Conservation (phyloP, 2,329 filamentous ascomycete species). For the Sporothrix pallida region DNA sequence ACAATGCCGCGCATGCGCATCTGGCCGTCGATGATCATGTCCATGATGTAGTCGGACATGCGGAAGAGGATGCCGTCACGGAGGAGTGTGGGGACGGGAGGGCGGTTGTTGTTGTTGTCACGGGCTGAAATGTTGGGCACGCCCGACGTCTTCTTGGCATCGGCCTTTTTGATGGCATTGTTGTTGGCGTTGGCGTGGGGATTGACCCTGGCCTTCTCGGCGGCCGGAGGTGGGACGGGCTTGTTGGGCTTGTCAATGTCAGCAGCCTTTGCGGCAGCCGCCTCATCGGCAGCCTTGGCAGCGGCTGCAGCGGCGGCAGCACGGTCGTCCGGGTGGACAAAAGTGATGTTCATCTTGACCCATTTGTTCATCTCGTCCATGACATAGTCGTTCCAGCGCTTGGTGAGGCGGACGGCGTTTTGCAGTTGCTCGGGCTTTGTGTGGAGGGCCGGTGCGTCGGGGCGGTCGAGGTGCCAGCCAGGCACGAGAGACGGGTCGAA, state of each 20-base stretch:
- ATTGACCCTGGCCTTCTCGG: neutral
- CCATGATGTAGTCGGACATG: conserved; percentile 52
- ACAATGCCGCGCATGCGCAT: conserved; percentile 43
- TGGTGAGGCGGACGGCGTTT: conserved; percentile 58
- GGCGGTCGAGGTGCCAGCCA: conserved; percentile 56
- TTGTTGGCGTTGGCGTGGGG: neutral
- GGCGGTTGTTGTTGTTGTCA: conserved; percentile 32
- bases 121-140: conserved; percentile 26
- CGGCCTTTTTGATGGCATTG: neutral
- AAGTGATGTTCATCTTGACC: conserved; percentile 44
- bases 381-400: conserved; percentile 56
- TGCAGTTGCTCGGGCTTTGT: conserved; percentile 58
- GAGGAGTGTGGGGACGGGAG: neutral
- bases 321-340: conserved; percentile 27
- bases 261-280: neutral
- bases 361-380: conserved; percentile 52
- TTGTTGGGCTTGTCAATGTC: too few species aligned
- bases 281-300: neutral
- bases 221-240: too few species aligned
- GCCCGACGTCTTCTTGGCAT: neutral
- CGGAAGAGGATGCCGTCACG: conserved; percentile 34
- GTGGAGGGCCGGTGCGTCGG: conserved; percentile 52
- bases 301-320: neutral
- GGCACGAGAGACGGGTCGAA: conserved; percentile 62
- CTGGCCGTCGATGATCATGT: conserved; percentile 47